Percentiles rank a stretch among this genome's conserved stretches.
phyloP scores from a whole-genome alignment of 1,284 basidiomycete genomes.

The Cerrena zonata region DNA sequence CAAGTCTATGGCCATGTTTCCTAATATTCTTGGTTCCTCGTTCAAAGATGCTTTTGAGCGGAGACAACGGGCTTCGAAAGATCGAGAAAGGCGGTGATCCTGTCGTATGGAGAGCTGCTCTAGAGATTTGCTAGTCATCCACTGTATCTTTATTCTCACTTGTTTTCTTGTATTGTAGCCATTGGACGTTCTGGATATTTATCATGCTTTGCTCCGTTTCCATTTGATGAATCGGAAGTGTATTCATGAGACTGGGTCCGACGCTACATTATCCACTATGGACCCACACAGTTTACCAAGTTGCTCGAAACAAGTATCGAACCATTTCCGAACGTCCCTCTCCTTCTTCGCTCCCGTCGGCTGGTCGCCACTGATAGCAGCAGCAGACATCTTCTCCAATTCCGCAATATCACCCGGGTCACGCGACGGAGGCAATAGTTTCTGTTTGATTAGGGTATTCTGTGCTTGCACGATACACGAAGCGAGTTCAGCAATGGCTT shows the following conservation, averaged over 20 bases:
- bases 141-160: conserved; percentile 4
- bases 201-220: neutral
- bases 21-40: conserved; percentile 61
- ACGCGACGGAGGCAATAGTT: conserved; percentile 12
- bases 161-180: neutral
- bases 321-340: conserved; percentile 42
- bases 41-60: conserved; percentile 46
- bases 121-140: neutral
- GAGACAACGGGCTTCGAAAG: conserved; percentile 8
- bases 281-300: conserved; percentile 31
- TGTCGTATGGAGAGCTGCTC: too few species aligned
- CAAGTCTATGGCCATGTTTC: conserved; percentile 52
- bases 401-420: neutral
- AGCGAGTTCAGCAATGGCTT: conserved; percentile 35
- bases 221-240: neutral
- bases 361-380: conserved; percentile 21
- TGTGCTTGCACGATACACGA: conserved; percentile 34
- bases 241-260: neutral
- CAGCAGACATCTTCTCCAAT: conserved; percentile 28
- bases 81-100: neutral
- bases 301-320: conserved; percentile 57
- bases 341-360: conserved; percentile 21
- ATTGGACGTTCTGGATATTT: neutral
- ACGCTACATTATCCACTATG: conserved; percentile 11
- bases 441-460: conserved; percentile 17